These are phyloP conservation scores for Rhodotorula toruloides DNA, from an alignment of 768 basidiomycete species.

Conservation along the genomic window DNA sequence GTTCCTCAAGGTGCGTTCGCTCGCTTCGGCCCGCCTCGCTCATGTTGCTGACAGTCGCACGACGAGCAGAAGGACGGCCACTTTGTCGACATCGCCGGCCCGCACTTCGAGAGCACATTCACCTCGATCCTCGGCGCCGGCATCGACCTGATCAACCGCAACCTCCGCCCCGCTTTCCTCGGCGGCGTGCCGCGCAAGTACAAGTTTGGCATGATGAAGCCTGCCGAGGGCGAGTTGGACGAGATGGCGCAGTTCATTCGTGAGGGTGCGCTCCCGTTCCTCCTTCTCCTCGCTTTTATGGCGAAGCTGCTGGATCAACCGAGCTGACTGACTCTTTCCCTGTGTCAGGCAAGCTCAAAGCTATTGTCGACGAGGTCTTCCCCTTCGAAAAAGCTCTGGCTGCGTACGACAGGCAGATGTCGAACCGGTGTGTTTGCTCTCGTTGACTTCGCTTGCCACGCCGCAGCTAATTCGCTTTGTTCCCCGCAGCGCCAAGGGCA, in stretches of 20 bases:
- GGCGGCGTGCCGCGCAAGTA: constrained; percentile 51
- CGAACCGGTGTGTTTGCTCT: constrained; percentile 45
- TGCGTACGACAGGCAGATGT: constrained; percentile 62
- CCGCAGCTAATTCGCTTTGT: too few relatives aligned
- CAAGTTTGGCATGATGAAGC: constrained; percentile 10
- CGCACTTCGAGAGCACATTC: neutral
- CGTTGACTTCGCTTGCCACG: neutral
- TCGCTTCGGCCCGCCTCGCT: neutral
- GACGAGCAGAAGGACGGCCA: constrained; percentile 40
- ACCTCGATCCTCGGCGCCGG: neutral
- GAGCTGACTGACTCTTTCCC: neutral
- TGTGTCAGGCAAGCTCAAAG: constrained; percentile 53
- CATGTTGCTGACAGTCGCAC: too few relatives aligned
- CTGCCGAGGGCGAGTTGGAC: constrained; percentile 42
- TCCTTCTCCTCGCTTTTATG: too few relatives aligned
- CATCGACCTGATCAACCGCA: constrained; percentile 43
- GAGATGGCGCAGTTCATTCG: constrained; percentile 46
- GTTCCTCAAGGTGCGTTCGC: constrained; percentile 51
- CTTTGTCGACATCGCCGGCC: constrained; percentile 54
- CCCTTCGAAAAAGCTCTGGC: constrained; percentile 56
- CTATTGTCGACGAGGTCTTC: constrained; percentile 59
- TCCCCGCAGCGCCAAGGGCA: constrained; percentile 54
- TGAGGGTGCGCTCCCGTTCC: constrained; percentile 47
- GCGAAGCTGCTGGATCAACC: neutral
- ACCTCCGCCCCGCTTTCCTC: constrained; percentile 52